Evolutionary conservation across 768 basidiomycete species (phyloP), one percentile per base, ranked within the genome.

Genomic region (Trametopsis cervina): DNA sequence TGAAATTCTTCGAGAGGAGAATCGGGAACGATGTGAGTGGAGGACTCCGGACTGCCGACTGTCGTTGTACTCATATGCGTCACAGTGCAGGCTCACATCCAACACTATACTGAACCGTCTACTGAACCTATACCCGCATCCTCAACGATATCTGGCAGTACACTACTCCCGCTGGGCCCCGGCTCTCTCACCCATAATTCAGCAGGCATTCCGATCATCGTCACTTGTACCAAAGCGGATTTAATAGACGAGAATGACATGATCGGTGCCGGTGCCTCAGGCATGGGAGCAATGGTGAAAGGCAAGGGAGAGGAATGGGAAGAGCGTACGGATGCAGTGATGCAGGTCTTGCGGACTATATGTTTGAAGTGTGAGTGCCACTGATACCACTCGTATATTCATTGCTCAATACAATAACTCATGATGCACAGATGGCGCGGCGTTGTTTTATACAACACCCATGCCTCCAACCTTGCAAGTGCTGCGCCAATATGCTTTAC

Each of bases 241-340:
- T 63, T 91, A 51, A 94, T 97, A 50, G 92, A 97, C 62, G 89
- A 89, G 40, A 77, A 78, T 4, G 85, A 88, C 57, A 72, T 83
- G 47, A 80, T 76, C 15, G 81, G 81, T 4, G 69, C 70, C 0
- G 90, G 90, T 33, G 70, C 84, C 1, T 77, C 86, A 0, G 88
- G 87, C 0, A 90, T 91, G 82, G 87, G 89, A 20, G 84, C 83
- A 12, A 88, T 91, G 85, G 85, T 91, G 3, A 92, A 90, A 65
- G 89, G 89, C 2, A 92, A 91, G 62, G 89, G 90, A 1, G 85
- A 81, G 9, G 87, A 89, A 58, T 91, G 89, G 89, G 96, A 99
- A 65, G 96, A 99, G 65, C 74, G 85, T 57, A 94, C 92, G 36
- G 96, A 99, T 60, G 86, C 87, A 35, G 73, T 97, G 4, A 95